phyloP scores from a whole-genome alignment of 306 rosid species.

The Cyclanthera cordifolia region DNA sequence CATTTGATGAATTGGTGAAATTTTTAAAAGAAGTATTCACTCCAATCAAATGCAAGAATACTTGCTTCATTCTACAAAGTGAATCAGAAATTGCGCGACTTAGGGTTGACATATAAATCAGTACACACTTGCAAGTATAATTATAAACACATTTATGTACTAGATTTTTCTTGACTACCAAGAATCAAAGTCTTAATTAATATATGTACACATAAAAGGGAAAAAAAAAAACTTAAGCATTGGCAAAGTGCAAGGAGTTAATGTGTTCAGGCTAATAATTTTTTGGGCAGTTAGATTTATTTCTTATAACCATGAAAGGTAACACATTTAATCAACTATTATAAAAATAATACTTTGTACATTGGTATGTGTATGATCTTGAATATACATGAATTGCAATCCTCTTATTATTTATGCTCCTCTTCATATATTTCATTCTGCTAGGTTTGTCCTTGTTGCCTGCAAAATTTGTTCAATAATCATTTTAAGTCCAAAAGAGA shows the following conservation, averaged over 20 bases:
- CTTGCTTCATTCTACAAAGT: no score
- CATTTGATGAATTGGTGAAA: no score
- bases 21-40: no score
- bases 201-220: background rate
- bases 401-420: background rate
- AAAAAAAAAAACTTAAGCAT: background rate
- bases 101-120: no score
- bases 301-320: background rate
- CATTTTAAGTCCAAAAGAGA: background rate
- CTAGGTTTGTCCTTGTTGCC: background rate
- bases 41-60: no score
- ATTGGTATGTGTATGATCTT: background rate
- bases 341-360: background rate
- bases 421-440: background rate
- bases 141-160: no score
- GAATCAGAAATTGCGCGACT: no score
- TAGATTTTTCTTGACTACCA: background rate
- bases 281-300: background rate
- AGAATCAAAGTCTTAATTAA: background rate
- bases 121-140: background rate
- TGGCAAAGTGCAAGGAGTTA: background rate
- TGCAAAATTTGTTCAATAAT: background rate
- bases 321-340: background rate
- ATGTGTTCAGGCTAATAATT: background rate
- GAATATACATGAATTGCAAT: background rate